Base-by-base conservation (phyloP, 371 early-diverging fungal species). In the Phascolomyces articulosus region DNA sequence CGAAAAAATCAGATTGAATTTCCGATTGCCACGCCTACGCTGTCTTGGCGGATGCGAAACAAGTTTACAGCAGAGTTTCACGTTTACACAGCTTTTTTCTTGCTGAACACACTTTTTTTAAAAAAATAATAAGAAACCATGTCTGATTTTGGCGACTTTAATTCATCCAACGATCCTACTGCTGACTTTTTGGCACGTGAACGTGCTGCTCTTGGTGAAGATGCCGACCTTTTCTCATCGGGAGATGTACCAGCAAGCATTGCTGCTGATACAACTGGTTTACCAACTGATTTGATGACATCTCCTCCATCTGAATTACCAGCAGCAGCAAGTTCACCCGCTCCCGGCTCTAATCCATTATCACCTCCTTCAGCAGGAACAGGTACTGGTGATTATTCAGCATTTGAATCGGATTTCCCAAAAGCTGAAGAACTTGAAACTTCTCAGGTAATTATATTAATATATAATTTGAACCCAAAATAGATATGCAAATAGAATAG, bases 131-230 rank as follows among this genome's bases (percentile, higher is more conserved):
- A 27, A 23, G 3, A 24, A 55, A 55, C 20, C 63, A 84, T 85
- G 85, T 79, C 81, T 66, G 85, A 82, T 41, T 85, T 86, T 77
- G 86, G 83, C 41, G 85, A 77, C 62, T 86, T 86, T 65, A 73
- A 74, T 64, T 65, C 82, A 59, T 70, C 78, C 38, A 85, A 81
- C 68, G 96, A 96, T 72, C 93, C 94, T 48, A 91, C 90, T 34
- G 92, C 92, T 59, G 96, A 96, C 63, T 96, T 97, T 60, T 87
- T 97, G 58, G 95, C 96, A 18, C 89, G 94, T 60, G 97, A 97
- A 81, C 91, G 90, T 57, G 96, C 92, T 34, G 85, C 88, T 27
- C 84, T 96, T 47, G 95, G 95, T 49, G 87, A 87, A 44, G 92
- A 91, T 72, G 91, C 91, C 34, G 89, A 88, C 71, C 72, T 88